Evolutionary conservation across 352 stramenopile genomes (phyloP), one percentile per base, ranked within the genome.

Genomic region (Phytophthora podocarpi): DNA sequence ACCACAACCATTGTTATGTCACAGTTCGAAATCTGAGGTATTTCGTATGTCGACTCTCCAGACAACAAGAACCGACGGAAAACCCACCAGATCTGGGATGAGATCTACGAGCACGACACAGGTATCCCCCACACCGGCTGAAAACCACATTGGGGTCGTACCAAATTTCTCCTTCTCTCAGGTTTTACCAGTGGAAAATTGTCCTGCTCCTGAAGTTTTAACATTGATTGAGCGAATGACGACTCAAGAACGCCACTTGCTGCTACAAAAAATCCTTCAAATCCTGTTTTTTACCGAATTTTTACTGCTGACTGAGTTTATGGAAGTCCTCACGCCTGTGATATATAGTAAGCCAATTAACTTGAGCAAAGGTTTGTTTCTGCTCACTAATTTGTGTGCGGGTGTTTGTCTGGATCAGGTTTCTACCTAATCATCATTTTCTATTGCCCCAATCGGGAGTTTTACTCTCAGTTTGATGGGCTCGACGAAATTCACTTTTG

Each of bases 211-310:
- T 23, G 11, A 40, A 18, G 24, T n/a, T n/a, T n/a, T n/a, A n/a
- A 36, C 12, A 5, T 63, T 21, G 26, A 28, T 47, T 21, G 46
- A 58, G 4, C 24, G 41, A 9, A 48, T 54, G 21, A 42, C 43
- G 3, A 4, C 16, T 30, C 31, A 12, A 8, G 61, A 69, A 6
- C 51, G 50, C 0, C 27, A 37, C 7, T 5, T 59, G 11, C 51
- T 74, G 1, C 31, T 68, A 7, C 47, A 50, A 34, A 61, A 60
- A 27, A 24, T 49, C 36, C 69, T 77, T 3, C 42, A 64, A 21
- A 57, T 74, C 11, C 27, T 80, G 26, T 69, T 67, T 47, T 37
- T 74, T n/a, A 70, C 43, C 4, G 68, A 80, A 35, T 78, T 76
- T 34, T 18, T 76, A 5, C 30, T 73, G 18, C 48, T 78, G 3